A percentile compares a stretch with the other conserved stretches of the same genome.
These are phyloP conservation scores for Camelina hispida DNA, from an alignment of 345 rosid species.

Conservation along the genomic window DNA sequence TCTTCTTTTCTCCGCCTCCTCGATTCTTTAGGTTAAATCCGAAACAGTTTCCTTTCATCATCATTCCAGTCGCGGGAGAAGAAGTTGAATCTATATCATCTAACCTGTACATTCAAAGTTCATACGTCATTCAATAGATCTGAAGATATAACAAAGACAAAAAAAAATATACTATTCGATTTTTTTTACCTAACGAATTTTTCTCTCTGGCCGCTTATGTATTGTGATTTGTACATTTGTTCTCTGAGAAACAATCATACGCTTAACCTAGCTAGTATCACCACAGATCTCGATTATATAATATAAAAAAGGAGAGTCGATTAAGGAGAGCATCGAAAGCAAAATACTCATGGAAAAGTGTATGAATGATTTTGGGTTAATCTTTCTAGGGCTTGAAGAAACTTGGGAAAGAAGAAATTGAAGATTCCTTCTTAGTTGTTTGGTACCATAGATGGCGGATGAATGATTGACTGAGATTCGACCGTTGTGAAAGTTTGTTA, in stretches of 20 bases:
- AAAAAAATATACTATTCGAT: neutral
- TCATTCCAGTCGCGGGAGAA: constrained; percentile 49
- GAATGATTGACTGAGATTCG: constrained; percentile 6
- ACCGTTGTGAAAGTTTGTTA: neutral
- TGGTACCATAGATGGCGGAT: constrained; percentile 16
- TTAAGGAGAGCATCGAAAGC: constrained; percentile 1
- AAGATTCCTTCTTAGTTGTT: constrained; percentile 1
- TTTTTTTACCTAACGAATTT: constrained; percentile 66
- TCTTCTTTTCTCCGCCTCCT: constrained; percentile 42
- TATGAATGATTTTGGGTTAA: neutral
- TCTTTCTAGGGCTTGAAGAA: constrained; percentile 23
- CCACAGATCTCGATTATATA: constrained; percentile 22
- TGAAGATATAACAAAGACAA: neutral
- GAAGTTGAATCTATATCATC: constrained; percentile 71
- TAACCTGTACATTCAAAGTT: constrained; percentile 51
- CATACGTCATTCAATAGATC: neutral
- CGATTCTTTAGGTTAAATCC: constrained; percentile 55
- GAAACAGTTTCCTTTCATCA: constrained; percentile 53
- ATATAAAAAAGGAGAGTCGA: neutral
- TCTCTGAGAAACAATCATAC: constrained; percentile 37
- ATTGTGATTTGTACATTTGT: constrained; percentile 74
- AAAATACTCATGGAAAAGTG: constrained; percentile 20
- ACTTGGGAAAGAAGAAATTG: constrained; percentile 36
- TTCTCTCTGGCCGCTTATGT: constrained; percentile 74
- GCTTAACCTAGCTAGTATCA: neutral